Base-by-base conservation (phyloP, 2,329 filamentous ascomycete genomes). In the Stemphylium lycopersici region DNA sequence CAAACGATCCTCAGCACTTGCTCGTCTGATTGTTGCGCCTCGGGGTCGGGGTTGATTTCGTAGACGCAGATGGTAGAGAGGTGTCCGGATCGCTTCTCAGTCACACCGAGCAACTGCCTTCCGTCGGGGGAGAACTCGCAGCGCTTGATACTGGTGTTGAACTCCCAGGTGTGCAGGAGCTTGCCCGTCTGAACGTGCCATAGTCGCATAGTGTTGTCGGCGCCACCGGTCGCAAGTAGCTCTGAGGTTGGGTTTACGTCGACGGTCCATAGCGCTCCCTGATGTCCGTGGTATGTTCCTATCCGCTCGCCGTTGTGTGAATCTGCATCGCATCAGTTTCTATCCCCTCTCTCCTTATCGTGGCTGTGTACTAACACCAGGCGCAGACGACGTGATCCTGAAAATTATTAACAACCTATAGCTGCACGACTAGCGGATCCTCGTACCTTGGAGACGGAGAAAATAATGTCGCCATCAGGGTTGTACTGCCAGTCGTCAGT, bases 181-280 rank as follows among this genome's bases (percentile, higher is more conserved):
- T 90, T 91, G 75, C 95, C 95, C 13, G 90, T 90, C 84, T 92
- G 90, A 76, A 97, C 85, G 76, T 99, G 92, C 95, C 95, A 99
- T 71, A 99, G 84, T 73, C 93, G 88, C 79, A 99, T 93, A 39
- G 93, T 97, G 84, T 98, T 98, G 82, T 99, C 95, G 78, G 95
- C 95, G 69, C 93, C 95, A 71, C 95, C 95, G 58, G 91, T 96
- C 73, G 93, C 95, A 74, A 98, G 88, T 74, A 99, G 86, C 71
- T 90, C 91, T 62, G 89, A 90, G 71, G 92, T 92, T 63, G 93
- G 93, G 81, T 96, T 91, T 73, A 96, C 89, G 76, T 99, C 95
- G 78, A 99, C 90, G 60, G 95, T 97, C 95, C 95, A 99, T 82
- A 99, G 90, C 70, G 95, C 93, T 80, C 95, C 95, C 78, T 96